Conservation (phyloP, 164 flowering plant species). For the Stephania yunnanensis region DNA sequence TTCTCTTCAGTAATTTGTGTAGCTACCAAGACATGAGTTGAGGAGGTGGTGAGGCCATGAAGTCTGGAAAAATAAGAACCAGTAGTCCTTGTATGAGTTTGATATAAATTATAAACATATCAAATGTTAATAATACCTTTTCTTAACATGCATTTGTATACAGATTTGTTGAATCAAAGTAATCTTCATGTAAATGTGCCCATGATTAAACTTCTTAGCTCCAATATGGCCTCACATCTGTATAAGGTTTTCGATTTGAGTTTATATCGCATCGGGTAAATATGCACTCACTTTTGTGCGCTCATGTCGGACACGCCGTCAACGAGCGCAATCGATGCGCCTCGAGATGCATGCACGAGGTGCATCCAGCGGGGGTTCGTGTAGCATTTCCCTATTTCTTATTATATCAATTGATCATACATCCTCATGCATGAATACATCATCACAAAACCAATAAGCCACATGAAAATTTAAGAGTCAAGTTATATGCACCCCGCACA, state of each 20-base stretch:
- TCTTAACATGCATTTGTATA: neutral
- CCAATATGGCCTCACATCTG: neutral
- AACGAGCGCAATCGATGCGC: too few relatives aligned
- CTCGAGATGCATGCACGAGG: too few relatives aligned
- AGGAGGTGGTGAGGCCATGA: neutral
- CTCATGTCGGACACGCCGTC: too few relatives aligned
- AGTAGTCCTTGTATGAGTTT: neutral
- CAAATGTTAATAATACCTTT: neutral
- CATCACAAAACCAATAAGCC: too few relatives aligned
- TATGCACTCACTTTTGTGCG: too few relatives aligned
- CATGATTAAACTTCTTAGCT: neutral
- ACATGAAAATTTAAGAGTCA: too few relatives aligned
- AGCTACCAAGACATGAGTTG: neutral
- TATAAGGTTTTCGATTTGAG: neutral
- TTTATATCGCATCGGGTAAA: too few relatives aligned
- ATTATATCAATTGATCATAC: too few relatives aligned
- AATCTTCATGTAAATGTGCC: neutral
- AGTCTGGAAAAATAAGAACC: neutral
- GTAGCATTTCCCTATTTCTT: too few relatives aligned
- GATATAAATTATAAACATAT: neutral
- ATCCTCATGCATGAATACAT: too few relatives aligned
- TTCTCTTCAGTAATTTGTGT: neutral
- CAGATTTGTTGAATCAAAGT: neutral
- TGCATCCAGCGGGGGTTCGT: too few relatives aligned
- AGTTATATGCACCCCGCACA: too few relatives aligned